phyloP scores from a whole-genome alignment of 2,329 filamentous ascomycete species.

The Arachnomyces sp. region DNA sequence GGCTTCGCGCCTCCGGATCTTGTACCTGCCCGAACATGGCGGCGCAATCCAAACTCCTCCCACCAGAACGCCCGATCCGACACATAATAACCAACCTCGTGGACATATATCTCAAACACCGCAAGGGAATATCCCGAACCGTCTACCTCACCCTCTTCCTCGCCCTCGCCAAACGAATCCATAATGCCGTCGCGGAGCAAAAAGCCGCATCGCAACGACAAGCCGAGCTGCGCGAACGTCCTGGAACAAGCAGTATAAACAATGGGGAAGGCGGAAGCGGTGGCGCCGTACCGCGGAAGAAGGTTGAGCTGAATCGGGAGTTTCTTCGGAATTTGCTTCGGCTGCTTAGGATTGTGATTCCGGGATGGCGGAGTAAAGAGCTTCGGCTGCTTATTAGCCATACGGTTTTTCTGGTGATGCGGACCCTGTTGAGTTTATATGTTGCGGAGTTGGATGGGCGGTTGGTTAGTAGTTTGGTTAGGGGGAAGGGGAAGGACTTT shows the following conservation, averaged over 20 bases:
- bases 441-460: slow-evolving; percentile 93
- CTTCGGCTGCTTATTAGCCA: slow-evolving; percentile 79
- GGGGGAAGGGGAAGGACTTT: slow-evolving; percentile 86
- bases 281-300: slow-evolving; percentile 50
- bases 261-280: slow-evolving; percentile 17
- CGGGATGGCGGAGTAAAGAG: slow-evolving; percentile 84
- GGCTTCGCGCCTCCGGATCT: not conserved
- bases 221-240: slow-evolving; percentile 50
- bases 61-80: slow-evolving; percentile 58
- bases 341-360: slow-evolving; percentile 78
- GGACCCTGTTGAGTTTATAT: slow-evolving; percentile 89
- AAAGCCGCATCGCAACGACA: slow-evolving; percentile 72
- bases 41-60: slow-evolving; percentile 63
- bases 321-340: slow-evolving; percentile 71
- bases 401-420: slow-evolving; percentile 81
- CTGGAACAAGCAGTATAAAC: slow-evolving; percentile 34
- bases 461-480: slow-evolving; percentile 84
- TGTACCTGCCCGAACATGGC: slow-evolving; percentile 61
- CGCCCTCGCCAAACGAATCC: slow-evolving; percentile 76
- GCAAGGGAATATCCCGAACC: slow-evolving; percentile 71
- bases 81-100: slow-evolving; percentile 60
- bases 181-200: slow-evolving; percentile 86
- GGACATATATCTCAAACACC: slow-evolving; percentile 67
- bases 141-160: slow-evolving; percentile 78
- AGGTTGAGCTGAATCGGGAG: slow-evolving; percentile 87